Base-by-base conservation (phyloP, 1,284 basidiomycete species). In the Sphaerobolus stellatus region DNA sequence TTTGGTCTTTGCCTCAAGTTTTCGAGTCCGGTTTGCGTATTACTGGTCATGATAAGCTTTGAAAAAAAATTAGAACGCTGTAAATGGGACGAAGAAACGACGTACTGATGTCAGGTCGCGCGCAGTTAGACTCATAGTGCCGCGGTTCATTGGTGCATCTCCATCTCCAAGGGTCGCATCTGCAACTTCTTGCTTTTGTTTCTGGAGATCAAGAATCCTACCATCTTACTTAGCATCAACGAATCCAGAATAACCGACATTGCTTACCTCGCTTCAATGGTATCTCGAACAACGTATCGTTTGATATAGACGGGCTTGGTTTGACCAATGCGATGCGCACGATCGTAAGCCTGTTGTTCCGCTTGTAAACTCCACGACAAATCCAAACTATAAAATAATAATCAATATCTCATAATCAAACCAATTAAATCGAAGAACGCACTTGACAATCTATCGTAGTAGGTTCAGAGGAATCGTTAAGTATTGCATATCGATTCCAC, bases 91-190 rank as follows among this genome's bases (percentile, higher is more conserved):
- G n/a, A 16, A 24, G 22, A 28, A 36, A 34, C 20, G 14, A 49
- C 61, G 36, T 34, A 62, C 61, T 16, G 51, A 33, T 8, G 58
- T 56, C 16, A 58, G 54, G 33, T 61, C 59, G 9, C 51, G 49
- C 25, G 57, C 50, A 28, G 59, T 58, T 43, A 54, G 44, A 5
- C 46, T 59, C 30, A 22, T 56, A 41, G 28, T 52, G 25, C 18
- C 53, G 22, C 62, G 81, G 83, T 3, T 70, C 71, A 16, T 79
- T 81, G 2, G 71, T 70, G 1, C 52, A 18, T 54, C 52, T 2
- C 84, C 84, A 68, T 87, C 84, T n/a, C 84, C 84, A 8, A 87
- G 75, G 2, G 84, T 84, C 4, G 83, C 83, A 52, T 85, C 83
- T 1, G 84, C 79, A 24, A 87, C 43, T 33, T 54, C 24, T 49